Base-by-base conservation (phyloP, 192 early-diverging fungal species). In the Ramicandelaber brevisporus region DNA sequence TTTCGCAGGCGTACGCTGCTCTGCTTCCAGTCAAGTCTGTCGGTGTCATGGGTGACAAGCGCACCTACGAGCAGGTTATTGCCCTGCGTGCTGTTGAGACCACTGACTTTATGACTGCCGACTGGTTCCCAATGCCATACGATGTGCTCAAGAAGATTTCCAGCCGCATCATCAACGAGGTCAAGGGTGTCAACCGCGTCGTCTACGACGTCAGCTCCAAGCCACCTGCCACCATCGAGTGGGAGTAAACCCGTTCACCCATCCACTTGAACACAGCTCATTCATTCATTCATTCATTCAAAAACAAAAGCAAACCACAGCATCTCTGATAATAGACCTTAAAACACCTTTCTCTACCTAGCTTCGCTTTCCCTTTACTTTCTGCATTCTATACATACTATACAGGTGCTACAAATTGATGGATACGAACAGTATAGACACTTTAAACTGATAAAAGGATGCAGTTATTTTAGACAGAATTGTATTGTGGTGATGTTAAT, bases 51-150 rank as follows among this genome's bases (percentile, higher is more conserved):
- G 92, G 92, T 35, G 92, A 98, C 55, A 72, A 78, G 62, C 73
- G 92, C 33, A 98, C 92, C 3, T 98, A 98, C 40, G 92, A 98
- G 61, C 88, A 98, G 59, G 79, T 87, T 36, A 93, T 98, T 69
- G 78, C 76, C 17, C 64, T 98, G 41, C 73, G 92, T 35, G 87
- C 87, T 12, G 87, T 98, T 26, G 85, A 93, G 43, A 76, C 84
- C 32, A 79, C 64, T 29, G 83, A 98, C 53, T 98, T 90, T 40
- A 98, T 98, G 92, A 93, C 92, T 26, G 92, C 92, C 14, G 92
- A 98, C 50, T 73, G 70, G 70, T 89, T 70, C 64, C 69, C 67
- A 23, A 78, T 89, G 63, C 85, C 85, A 13, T 59, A 71, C 36
- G 76, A 76, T 29, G 55, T 78, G 5, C 56, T 97, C 28, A 93